These are phyloP conservation scores for Misopates orontium DNA, from an alignment of 257 asterid species.

Conservation along the genomic window DNA sequence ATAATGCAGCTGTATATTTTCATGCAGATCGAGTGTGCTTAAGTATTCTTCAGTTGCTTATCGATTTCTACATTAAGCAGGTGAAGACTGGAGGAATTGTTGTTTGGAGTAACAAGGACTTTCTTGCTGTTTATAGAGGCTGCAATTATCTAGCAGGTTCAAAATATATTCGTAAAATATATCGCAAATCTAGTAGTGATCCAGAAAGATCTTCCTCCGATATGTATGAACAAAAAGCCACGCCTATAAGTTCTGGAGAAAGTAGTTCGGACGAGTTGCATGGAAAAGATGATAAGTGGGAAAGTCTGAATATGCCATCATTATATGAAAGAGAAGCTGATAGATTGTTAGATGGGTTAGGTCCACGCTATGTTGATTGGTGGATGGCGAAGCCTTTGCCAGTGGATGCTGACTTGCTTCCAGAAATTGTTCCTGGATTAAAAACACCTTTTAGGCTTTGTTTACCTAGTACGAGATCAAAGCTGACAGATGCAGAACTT, in stretches of 20 bases:
- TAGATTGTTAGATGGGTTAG: slow-evolving; percentile 82
- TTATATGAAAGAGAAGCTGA: slow-evolving; percentile 81
- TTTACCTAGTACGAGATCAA: slow-evolving; percentile 66
- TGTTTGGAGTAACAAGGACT: slow-evolving; percentile 68
- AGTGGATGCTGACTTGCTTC: slow-evolving; percentile 89
- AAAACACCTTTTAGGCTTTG: slow-evolving; percentile 70
- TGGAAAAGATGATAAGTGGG: slow-evolving; percentile 39
- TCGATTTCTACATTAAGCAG: slow-evolving; percentile 42
- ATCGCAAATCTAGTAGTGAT: slow-evolving; percentile 26
- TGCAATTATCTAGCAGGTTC: slow-evolving; percentile 35
- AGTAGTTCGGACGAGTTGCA: slow-evolving; percentile 33
- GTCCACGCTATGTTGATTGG: slow-evolving; percentile 96
- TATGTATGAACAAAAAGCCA: slow-evolving; percentile 19
- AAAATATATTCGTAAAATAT: slow-evolving; percentile 21
- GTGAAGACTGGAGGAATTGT: slow-evolving; percentile 80
- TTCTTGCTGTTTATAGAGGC: slow-evolving; percentile 84
- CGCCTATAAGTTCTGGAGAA: slow-evolving; percentile 25
- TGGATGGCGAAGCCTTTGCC: slow-evolving; percentile 94
- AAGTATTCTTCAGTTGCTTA: slow-evolving; percentile 22
- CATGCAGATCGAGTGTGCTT: not conserved
- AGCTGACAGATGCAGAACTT: slow-evolving; percentile 75
- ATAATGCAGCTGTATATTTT: too few relatives aligned
- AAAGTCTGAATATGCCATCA: slow-evolving; percentile 39
- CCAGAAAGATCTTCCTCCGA: slow-evolving; percentile 29
- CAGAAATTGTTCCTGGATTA: slow-evolving; percentile 71